phyloP scores from a whole-genome alignment of 169 alveolate genomes.

The Plasmodium coatneyi region DNA sequence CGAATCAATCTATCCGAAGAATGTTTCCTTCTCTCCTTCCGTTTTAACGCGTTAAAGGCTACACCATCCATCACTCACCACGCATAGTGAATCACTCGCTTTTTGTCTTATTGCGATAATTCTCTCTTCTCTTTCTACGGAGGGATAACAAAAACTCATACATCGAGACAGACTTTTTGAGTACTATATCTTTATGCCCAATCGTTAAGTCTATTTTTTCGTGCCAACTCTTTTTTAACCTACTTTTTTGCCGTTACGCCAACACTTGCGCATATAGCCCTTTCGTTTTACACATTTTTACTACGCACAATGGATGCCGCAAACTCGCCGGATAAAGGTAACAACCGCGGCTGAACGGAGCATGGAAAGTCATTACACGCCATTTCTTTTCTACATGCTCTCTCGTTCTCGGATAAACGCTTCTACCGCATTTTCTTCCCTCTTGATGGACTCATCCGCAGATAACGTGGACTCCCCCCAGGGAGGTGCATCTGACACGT shows the following conservation, averaged over 20 bases:
- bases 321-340: conserved; percentile 6
- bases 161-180: neutral
- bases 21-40: neutral
- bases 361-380: neutral
- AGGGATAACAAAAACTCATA: neutral
- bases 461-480: neutral
- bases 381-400: neutral
- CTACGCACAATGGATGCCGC: neutral
- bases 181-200: neutral
- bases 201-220: neutral
- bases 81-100: neutral
- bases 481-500: conserved; percentile 8
- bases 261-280: neutral
- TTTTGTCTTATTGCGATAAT: neutral
- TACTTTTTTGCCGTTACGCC: neutral
- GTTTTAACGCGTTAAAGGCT: neutral
- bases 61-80: neutral
- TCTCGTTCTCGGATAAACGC: neutral
- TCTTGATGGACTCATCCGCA: neutral
- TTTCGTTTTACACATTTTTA: neutral
- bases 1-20: neutral
- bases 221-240: neutral
- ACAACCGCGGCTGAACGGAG: neutral
- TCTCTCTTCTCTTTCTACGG: neutral
- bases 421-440: neutral